Conservation (phyloP, 805 yeast species). For the Lipomyces spencermartinsiae region DNA sequence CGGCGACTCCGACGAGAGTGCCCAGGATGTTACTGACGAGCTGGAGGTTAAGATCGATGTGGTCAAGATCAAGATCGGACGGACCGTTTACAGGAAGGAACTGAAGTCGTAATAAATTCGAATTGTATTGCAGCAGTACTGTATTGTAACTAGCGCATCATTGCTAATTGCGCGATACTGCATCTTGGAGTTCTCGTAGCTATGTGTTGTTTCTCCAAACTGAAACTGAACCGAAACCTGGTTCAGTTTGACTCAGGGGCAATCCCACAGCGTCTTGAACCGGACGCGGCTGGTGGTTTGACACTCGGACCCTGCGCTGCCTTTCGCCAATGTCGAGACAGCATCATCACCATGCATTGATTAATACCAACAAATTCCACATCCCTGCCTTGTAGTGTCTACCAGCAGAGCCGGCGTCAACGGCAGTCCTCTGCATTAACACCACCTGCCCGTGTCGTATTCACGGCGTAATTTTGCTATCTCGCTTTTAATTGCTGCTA, state of each 20-base stretch:
- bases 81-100: constrained; percentile 18
- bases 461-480: background rate
- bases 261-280: too few species aligned
- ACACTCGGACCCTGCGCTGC: too few species aligned
- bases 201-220: background rate
- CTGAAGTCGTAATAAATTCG: background rate
- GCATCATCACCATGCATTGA: too few species aligned
- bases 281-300: too few species aligned
- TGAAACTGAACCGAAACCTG: background rate
- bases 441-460: background rate
- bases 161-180: too few species aligned
- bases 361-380: background rate
- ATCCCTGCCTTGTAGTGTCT: background rate
- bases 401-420: background rate
- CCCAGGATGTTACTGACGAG: background rate
- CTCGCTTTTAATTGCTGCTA: background rate
- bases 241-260: background rate
- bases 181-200: too few species aligned
- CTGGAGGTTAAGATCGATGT: constrained; percentile 13
- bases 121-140: too few species aligned
- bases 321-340: too few species aligned
- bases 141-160: too few species aligned
- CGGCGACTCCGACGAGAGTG: background rate
- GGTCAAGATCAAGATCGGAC: constrained; percentile 30
- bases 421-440: background rate